A percentile compares a stretch with the other conserved stretches of the same genome.
These are phyloP conservation scores for Crithidia acanthocephali DNA, from an alignment of 208 protist genomes.

Conservation along the genomic window DNA sequence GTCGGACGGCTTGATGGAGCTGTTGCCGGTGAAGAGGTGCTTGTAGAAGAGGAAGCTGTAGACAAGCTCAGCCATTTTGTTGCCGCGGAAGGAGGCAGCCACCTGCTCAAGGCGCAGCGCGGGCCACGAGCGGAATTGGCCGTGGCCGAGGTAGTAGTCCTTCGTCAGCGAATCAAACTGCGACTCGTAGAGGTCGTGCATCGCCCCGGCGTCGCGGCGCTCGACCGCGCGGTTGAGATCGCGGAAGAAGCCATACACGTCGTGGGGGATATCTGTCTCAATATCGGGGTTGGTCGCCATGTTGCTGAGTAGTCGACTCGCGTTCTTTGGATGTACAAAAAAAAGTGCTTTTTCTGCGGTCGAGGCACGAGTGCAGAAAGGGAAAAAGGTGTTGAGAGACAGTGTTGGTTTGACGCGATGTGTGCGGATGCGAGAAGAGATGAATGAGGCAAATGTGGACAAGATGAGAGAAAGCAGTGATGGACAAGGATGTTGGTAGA, in stretches of 20 bases:
- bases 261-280: constrained; percentile 86
- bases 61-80: constrained; percentile 66
- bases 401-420: too few species aligned
- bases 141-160: constrained; percentile 69
- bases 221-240: constrained; percentile 80
- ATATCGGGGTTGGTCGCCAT: constrained; percentile 92
- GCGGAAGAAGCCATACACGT: constrained; percentile 79
- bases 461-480: too few species aligned
- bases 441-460: too few species aligned
- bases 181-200: constrained; percentile 83
- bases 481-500: too few species aligned
- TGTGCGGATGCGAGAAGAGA: too few species aligned
- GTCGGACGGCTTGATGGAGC: constrained; percentile 51
- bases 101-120: constrained; percentile 67
- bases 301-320: neutral
- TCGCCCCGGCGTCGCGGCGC: constrained; percentile 54
- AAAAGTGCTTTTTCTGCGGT: too few species aligned
- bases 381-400: too few species aligned
- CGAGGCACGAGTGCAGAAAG: too few species aligned
- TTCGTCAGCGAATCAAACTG: constrained; percentile 80
- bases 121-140: constrained; percentile 81
- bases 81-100: constrained; percentile 57
- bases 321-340: too few species aligned
- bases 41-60: constrained; percentile 90
- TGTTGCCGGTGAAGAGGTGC: constrained; percentile 82